Conservation (phyloP, 352 stramenopile species). For the Pseudoperonospora humuli region DNA sequence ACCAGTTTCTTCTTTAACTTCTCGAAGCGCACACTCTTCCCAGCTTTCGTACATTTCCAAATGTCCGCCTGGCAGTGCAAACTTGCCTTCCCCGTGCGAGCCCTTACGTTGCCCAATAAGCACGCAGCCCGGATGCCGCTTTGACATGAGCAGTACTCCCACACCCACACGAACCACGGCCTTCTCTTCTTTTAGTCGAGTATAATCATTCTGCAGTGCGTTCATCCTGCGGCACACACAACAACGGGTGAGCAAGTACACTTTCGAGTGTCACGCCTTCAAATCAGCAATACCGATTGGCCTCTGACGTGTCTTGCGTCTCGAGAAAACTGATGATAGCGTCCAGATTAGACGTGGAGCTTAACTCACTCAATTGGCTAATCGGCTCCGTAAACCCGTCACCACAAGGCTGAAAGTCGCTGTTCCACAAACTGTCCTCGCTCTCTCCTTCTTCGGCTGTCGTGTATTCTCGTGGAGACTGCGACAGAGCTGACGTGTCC, state of each 20-base stretch:
- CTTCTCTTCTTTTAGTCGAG: slow-evolving; percentile 50
- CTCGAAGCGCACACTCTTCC: slow-evolving; percentile 66
- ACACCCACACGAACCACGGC: slow-evolving; percentile 68
- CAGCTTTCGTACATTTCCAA: slow-evolving; percentile 81
- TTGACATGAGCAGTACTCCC: slow-evolving; percentile 63
- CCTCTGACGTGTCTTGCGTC: slow-evolving; percentile 63
- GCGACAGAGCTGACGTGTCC: slow-evolving; percentile 24
- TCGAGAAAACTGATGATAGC: slow-evolving; percentile 83
- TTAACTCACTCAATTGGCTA: slow-evolving; percentile 72
- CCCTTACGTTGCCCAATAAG: slow-evolving; percentile 65
- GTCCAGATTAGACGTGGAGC: slow-evolving; percentile 76
- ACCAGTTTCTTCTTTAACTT: slow-evolving; percentile 82
- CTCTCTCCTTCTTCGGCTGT: slow-evolving; percentile 47
- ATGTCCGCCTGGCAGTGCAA: slow-evolving; percentile 67
- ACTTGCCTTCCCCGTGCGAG: slow-evolving; percentile 69
- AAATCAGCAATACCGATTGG: slow-evolving; percentile 32
- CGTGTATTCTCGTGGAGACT: slow-evolving; percentile 34
- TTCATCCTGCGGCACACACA: slow-evolving; percentile 30
- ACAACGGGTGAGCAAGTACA: slow-evolving; percentile 1
- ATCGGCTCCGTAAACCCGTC: slow-evolving; percentile 50
- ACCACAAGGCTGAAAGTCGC: slow-evolving; percentile 37
- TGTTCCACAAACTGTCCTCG: slow-evolving; percentile 58
- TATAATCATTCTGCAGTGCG: slow-evolving; percentile 49
- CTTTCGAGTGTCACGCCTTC: neutral
- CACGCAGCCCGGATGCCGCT: slow-evolving; percentile 54